phyloP scores from a whole-genome alignment of 352 stramenopile genomes.

The Globisporangium yorkense region DNA sequence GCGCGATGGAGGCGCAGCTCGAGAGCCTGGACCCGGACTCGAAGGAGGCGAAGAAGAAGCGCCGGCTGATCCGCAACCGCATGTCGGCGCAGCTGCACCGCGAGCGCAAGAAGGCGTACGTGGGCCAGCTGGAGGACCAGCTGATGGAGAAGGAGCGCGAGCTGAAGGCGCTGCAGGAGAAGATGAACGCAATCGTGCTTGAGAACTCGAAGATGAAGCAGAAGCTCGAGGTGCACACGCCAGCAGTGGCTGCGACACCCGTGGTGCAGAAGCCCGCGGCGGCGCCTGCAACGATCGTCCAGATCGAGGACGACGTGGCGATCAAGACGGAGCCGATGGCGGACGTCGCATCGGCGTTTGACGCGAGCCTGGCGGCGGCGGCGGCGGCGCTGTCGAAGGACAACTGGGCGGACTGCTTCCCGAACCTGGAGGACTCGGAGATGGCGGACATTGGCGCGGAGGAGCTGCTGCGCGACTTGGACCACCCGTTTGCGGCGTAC shows the following conservation, averaged over 20 bases:
- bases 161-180: slow-evolving; percentile 66
- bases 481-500: slow-evolving; percentile 50
- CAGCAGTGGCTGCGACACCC: not conserved
- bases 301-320: slow-evolving; percentile 22
- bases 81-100: slow-evolving; percentile 86
- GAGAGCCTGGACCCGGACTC: slow-evolving; percentile 81
- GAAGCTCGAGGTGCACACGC: slow-evolving; percentile 15
- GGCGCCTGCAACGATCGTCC: slow-evolving; percentile 1
- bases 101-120: slow-evolving; percentile 87
- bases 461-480: slow-evolving; percentile 68
- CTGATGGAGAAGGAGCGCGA: slow-evolving; percentile 77
- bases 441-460: slow-evolving; percentile 51
- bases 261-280: too few relatives aligned
- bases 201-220: slow-evolving; percentile 63
- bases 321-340: slow-evolving; percentile 58
- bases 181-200: slow-evolving; percentile 62
- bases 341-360: slow-evolving; percentile 13
- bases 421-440: slow-evolving; percentile 50
- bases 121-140: slow-evolving; percentile 81
- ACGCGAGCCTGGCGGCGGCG: slow-evolving; percentile 24
- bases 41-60: slow-evolving; percentile 89
- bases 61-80: slow-evolving; percentile 81
- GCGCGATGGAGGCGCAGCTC: slow-evolving; percentile 78
- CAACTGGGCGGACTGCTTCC: slow-evolving; percentile 54
- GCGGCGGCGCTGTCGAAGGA: slow-evolving; percentile 18